Evolutionary conservation across 257 asterid genomes (phyloP).

Genomic region (Jaltomata sinuosa): DNA sequence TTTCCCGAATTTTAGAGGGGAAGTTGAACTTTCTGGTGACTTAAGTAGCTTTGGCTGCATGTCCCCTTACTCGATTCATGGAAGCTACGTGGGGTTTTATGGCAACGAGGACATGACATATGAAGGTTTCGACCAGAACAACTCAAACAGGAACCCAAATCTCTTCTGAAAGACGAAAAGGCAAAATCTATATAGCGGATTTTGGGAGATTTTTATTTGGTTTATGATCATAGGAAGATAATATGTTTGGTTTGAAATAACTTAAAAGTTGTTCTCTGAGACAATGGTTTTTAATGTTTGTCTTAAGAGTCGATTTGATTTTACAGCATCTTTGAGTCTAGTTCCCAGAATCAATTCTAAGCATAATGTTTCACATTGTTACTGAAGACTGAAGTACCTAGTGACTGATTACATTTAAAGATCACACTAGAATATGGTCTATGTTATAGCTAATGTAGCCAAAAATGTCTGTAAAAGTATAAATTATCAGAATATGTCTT

Average conservation of each 20-base stretch:
- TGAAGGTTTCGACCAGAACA: constrained; percentile 14
- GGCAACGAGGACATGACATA: constrained; percentile 25
- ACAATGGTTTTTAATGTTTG: constrained; percentile 24
- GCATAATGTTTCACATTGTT: neutral
- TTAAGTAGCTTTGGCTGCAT: constrained; percentile 14
- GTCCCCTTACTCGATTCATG: constrained; percentile 31
- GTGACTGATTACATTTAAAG: constrained; percentile 5
- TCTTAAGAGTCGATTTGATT: constrained; percentile 6
- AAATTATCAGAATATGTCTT: neutral
- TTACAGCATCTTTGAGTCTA: neutral
- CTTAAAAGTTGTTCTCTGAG: constrained; percentile 10
- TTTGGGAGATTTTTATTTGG: neutral
- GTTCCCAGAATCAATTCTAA: neutral
- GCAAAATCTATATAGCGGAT: neutral
- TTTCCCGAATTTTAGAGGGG: constrained; percentile 27
- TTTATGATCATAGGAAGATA: neutral
- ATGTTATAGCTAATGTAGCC: neutral
- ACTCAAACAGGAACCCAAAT: constrained; percentile 12
- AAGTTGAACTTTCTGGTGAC: constrained; percentile 19
- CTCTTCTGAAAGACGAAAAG: constrained; percentile 11
- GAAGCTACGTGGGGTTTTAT: constrained; percentile 22
- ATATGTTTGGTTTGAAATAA: neutral
- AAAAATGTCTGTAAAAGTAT: neutral
- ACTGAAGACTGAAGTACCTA: neutral
- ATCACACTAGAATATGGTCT: constrained; percentile 3